Base-by-base conservation (phyloP, 164 flowering plant genomes). In the Stephania yunnanensis region DNA sequence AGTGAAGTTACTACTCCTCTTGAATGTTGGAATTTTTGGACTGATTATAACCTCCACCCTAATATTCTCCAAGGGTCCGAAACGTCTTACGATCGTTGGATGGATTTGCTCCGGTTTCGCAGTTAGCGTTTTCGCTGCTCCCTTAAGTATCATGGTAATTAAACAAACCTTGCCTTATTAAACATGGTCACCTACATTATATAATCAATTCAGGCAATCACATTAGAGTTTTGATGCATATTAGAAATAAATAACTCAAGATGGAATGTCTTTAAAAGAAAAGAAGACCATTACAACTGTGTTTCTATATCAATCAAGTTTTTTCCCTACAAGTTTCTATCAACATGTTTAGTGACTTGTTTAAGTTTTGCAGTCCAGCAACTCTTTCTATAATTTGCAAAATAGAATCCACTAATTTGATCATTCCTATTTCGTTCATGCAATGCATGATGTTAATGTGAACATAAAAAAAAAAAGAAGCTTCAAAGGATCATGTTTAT, bases 111-210 rank as follows among this genome's bases (percentile, higher is more conserved):
- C 90, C 0, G 81, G 75, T 4, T 87, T 88, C 72, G 86, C 93
- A 0, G 83, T 88, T 36, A 71, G 84, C 65, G 93, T 90, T 13
- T 93, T 84, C 55, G 95, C 88, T 5, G 88, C 98, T 69, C 96
- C 98, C 22, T 89, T 93, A 6, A 85, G 90, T 74, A 82, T 89
- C 79, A 90, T 93, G 79, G 98, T 93, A 83, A 65, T 58, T 11
- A 19, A 46, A 70, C 11, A 36, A 13, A 10, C 5, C 22, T 20
- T 17, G 17, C 65, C n/a, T 19, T 6, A n/a, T 58, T 58, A 17
- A 58, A 19, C 7, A 64, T 6, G 22, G 20, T 64, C 68, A 19
- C 30, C 10, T 66, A 9, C 25, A 22, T 6, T 58, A 53, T 17
- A 58, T 15, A 15, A 58, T 58, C n/a, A 15, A 20, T 6, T 19